These are phyloP conservation scores for Metschnikowia peoriensis DNA, from an alignment of 805 yeast genomes.

Conservation along the genomic window DNA sequence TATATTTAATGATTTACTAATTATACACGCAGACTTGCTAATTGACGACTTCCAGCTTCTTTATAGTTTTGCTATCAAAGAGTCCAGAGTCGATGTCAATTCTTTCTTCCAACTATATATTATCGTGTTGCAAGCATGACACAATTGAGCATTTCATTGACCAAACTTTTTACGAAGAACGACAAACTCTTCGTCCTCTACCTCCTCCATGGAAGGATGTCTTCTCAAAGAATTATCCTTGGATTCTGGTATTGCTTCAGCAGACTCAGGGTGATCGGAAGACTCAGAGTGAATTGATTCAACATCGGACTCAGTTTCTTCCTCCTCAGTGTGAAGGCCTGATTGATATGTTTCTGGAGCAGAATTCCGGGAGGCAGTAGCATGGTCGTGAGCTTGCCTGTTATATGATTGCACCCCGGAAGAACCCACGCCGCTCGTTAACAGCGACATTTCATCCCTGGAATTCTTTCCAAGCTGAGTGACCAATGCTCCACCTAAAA, in stretches of 20 bases:
- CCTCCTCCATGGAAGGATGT: slow-evolving; percentile 26
- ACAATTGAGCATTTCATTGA: neutral
- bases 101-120: too few species aligned
- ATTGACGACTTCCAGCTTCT: too few species aligned
- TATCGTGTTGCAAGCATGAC: too few species aligned
- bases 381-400: neutral
- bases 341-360: neutral
- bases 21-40: too few species aligned
- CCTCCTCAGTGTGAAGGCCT: too few species aligned
- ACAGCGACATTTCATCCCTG: neutral
- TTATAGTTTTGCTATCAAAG: too few species aligned
- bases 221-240: slow-evolving; percentile 10
- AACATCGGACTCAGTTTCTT: neutral
- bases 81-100: too few species aligned
- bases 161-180: slow-evolving; percentile 34
- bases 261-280: slow-evolving; percentile 5
- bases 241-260: slow-evolving; percentile 1
- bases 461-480: neutral
- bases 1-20: neutral
- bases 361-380: neutral
- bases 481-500: slow-evolving; percentile 9
- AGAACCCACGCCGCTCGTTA: neutral
- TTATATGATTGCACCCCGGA: too few species aligned
- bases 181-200: slow-evolving; percentile 37
- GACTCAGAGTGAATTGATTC: slow-evolving; percentile 14